phyloP scores from a whole-genome alignment of 2,329 filamentous ascomycete genomes.

The Scorias spongiosa region DNA sequence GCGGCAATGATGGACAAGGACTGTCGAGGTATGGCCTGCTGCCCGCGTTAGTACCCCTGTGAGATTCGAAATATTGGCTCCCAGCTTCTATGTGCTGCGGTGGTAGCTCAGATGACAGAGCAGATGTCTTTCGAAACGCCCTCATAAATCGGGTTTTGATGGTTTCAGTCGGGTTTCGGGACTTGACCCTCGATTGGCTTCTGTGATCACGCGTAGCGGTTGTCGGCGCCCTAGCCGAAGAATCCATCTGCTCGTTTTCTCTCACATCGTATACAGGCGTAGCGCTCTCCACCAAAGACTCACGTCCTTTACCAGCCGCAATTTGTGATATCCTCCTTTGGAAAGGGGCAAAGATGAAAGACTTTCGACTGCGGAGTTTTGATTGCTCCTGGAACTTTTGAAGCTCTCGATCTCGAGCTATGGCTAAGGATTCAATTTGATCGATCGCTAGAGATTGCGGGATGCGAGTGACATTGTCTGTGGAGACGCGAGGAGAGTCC shows the following conservation, averaged over 20 bases:
- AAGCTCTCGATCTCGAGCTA: slow-evolving; percentile 25
- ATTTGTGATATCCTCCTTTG: slow-evolving; percentile 20
- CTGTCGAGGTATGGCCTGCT: background rate
- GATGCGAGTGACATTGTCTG: too few species aligned
- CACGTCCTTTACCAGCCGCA: background rate
- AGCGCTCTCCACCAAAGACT: slow-evolving; percentile 12
- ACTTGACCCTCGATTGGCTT: slow-evolving; percentile 21
- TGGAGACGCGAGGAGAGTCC: background rate
- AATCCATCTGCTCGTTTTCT: slow-evolving; percentile 6
- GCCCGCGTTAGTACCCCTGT: background rate
- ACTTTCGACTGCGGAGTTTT: slow-evolving; percentile 26
- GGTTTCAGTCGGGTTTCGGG: slow-evolving; percentile 46
- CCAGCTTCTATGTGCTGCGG: slow-evolving; percentile 36
- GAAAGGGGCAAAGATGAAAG: slow-evolving; percentile 29
- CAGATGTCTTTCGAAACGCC: slow-evolving; percentile 33
- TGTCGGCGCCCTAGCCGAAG: slow-evolving; percentile 3
- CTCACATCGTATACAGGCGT: slow-evolving; percentile 15
- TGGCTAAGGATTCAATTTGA: slow-evolving; percentile 2
- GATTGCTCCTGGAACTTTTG: slow-evolving; percentile 25
- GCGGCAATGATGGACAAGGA: background rate
- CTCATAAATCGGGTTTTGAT: slow-evolving; percentile 47
- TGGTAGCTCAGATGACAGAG: slow-evolving; percentile 26
- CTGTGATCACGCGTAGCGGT: slow-evolving; percentile 2
- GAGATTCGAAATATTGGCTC: background rate
- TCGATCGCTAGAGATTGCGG: too few species aligned